phyloP scores from a whole-genome alignment of 139 green algal species.

The Ettlia oleoabundans region DNA sequence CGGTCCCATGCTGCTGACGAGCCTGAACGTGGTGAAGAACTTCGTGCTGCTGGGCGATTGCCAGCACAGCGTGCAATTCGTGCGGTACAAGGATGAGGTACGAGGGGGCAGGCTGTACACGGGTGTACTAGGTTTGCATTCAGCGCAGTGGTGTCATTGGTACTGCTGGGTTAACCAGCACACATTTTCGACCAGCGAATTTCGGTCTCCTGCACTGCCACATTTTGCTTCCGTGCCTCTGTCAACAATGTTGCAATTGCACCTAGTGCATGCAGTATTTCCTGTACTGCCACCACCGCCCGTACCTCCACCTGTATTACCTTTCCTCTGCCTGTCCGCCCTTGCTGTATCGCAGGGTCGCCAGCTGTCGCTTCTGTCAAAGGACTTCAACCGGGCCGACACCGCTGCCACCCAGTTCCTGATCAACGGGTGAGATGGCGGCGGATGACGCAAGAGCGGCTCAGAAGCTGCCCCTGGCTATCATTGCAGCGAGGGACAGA shows the following conservation, averaged over 20 bases:
- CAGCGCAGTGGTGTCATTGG: not conserved
- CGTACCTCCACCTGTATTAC: too few species aligned
- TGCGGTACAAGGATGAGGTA: conserved; percentile 72
- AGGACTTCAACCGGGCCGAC: conserved; percentile 78
- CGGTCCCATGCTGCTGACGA: conserved; percentile 68
- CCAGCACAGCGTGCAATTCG: conserved; percentile 74
- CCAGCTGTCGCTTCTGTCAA: conserved; percentile 62
- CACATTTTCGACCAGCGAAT: too few species aligned
- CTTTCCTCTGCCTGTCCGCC: too few species aligned
- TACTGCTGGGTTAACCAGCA: too few species aligned
- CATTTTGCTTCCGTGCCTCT: too few species aligned
- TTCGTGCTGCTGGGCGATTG: conserved; percentile 85
- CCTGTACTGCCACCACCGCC: too few species aligned
- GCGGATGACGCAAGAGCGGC: not conserved
- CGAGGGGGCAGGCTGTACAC: not conserved
- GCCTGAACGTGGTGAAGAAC: conserved; percentile 82
- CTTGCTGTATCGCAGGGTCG: conserved; percentile 14
- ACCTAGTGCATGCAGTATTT: too few species aligned
- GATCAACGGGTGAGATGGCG: conserved; percentile 61
- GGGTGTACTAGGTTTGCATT: not conserved
- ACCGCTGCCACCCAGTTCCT: conserved; percentile 73
- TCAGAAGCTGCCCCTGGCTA: not conserved
- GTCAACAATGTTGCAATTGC: too few species aligned
- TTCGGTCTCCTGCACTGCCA: too few species aligned
- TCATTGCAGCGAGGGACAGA: too few species aligned